A percentile compares a stretch with the other conserved stretches of the same genome.
These are phyloP conservation scores for Termitomyces sp. DNA, from an alignment of 768 basidiomycete genomes.

Conservation along the genomic window DNA sequence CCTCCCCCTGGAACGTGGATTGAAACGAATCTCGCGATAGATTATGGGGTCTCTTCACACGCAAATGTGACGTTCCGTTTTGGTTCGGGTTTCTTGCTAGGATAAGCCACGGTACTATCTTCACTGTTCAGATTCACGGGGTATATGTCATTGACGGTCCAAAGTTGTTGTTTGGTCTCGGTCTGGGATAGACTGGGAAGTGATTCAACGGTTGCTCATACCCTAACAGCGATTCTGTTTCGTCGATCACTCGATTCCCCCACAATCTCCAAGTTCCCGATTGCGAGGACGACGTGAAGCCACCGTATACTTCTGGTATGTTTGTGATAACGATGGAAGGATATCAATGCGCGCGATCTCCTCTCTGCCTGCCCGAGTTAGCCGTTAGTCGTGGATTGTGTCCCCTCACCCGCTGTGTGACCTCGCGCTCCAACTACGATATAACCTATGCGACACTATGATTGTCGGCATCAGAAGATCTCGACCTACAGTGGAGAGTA, in stretches of 20 bases:
- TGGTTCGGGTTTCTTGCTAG: neutral
- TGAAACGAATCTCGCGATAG: too few relatives aligned
- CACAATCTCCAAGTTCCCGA: neutral
- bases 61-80: neutral
- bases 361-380: conserved; percentile 1
- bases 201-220: neutral
- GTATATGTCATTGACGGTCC: neutral
- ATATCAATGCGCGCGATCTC: conserved; percentile 26
- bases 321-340: neutral
- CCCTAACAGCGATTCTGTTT: neutral
- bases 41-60: neutral
- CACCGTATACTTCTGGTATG: too few relatives aligned
- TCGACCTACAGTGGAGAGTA: conserved; percentile 43
- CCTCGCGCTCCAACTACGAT: conserved; percentile 35
- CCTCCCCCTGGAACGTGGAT: neutral
- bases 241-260: neutral
- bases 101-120: too few relatives aligned
- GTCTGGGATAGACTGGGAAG: neutral
- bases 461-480: conserved; percentile 41
- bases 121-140: neutral
- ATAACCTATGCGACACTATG: conserved; percentile 43
- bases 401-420: conserved; percentile 33
- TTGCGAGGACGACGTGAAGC: neutral
- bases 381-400: conserved; percentile 1
- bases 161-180: neutral